Conservation (phyloP, 345 rosid species). For the Arabidopsis thaliana region TAIR10.1 NC_003075.7:7986001-7986500, state of each 20-base stretch:
- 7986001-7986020: background rate
- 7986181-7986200: slow-evolving; percentile 61
- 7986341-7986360: slow-evolving; percentile 22
- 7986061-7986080: slow-evolving; percentile 51
- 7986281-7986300: slow-evolving; percentile 51
- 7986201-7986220: slow-evolving; percentile 60
- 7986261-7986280: slow-evolving; percentile 71
- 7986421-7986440: slow-evolving; percentile 11
- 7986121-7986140: slow-evolving; percentile 60
- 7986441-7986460: slow-evolving; percentile 31
- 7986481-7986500: slow-evolving; percentile 11
- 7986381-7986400: background rate
- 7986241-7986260: slow-evolving; percentile 68
- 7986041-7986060: slow-evolving; percentile 4
- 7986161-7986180: slow-evolving; percentile 75
- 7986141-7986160: slow-evolving; percentile 96
- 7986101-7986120: slow-evolving; percentile 57
- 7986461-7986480: slow-evolving; percentile 19
- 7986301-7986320: slow-evolving; percentile 62
- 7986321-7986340: slow-evolving; percentile 77
- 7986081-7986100: slow-evolving; percentile 77
- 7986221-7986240: slow-evolving; percentile 51
- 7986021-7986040: slow-evolving; percentile 13
- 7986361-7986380: slow-evolving; percentile 2
- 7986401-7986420: slow-evolving; percentile 22